Conservation (phyloP, 2,329 filamentous ascomycete species). For the Aspergillus tanneri region DNA sequence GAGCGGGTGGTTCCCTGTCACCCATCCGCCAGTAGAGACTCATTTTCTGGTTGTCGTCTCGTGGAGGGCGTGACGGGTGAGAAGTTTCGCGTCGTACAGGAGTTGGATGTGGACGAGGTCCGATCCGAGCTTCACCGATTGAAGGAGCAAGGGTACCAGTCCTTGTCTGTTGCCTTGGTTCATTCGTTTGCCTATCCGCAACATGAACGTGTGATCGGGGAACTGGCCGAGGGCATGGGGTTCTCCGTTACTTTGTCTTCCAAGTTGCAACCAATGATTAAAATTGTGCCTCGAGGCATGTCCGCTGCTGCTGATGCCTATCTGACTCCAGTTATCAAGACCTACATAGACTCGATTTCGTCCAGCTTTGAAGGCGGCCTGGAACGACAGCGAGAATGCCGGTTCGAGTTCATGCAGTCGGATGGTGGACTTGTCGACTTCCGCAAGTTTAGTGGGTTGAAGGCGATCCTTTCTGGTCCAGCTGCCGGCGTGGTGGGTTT, state of each 20-base stretch:
- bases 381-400: conserved; percentile 66
- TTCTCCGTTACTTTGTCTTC: conserved; percentile 77
- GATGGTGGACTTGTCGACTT: conserved; percentile 67
- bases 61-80: conserved; percentile 60
- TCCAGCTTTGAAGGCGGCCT: conserved; percentile 77
- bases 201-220: conserved; percentile 77
- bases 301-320: conserved; percentile 79
- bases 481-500: conserved; percentile 95
- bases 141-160: conserved; percentile 68
- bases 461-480: conserved; percentile 84
- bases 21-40: conserved; percentile 63
- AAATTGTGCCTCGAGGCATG: conserved; percentile 73
- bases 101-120: conserved; percentile 55
- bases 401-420: conserved; percentile 96
- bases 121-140: conserved; percentile 64
- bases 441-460: conserved; percentile 72
- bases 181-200: conserved; percentile 87
- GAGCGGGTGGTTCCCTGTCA: conserved; percentile 80
- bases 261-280: conserved; percentile 82
- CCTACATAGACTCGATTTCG: conserved; percentile 60
- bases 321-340: conserved; percentile 73
- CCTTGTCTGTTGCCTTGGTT: conserved; percentile 83
- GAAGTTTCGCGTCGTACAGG: conserved; percentile 66
- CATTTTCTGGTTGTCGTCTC: conserved; percentile 64
- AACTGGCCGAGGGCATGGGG: conserved; percentile 74